Evolutionary conservation across 805 yeast species (phyloP), one percentile per base, ranked within the genome.

Genomic region (Diddensiella caesifluorescens): DNA sequence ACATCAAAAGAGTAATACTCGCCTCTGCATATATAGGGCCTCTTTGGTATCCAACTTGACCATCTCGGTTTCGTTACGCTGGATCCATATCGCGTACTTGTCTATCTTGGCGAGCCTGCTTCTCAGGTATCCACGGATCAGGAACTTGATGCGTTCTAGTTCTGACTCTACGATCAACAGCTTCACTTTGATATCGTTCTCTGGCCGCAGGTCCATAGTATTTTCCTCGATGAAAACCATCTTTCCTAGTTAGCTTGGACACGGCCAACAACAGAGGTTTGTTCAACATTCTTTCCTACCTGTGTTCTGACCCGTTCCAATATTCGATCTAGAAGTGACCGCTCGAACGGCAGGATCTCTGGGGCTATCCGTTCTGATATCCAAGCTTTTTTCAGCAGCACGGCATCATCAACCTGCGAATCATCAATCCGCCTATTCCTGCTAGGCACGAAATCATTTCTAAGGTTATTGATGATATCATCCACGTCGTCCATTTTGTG

Each of bases 111-210:
- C 64, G 42, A 88, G 61, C 44, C 98, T 69, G 4, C 90, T 74
- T 47, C 98, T 71, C 25, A 89, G 67, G 59, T 87, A 90, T 10
- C 86, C 73, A 39, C 97, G 65, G n/a, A 89, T 69, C 26, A 90
- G 62, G 58, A 81, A 92, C 53, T 81, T 86, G 22, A 87, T 75
- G 43, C 98, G 67, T 54, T 92, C 97, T 19, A 92, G 71, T 52
- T 92, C 97, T 10, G 94, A 82, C 57, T 92, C 98, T 52, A 90
- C 80, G 19, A 94, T 75, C 67, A 92, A 76, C 35, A 89, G 67
- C 44, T 84, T 81, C 44, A 90, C 63, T 56, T 89, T 89, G 61
- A 80, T 79, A 47, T 81, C 85, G 2, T 42, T 49, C 4, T 41
- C 45, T 1, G 50, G 49, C n/a, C 51, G 76, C 28, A 83, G 66